phyloP scores from a whole-genome alignment of 371 early-diverging fungal species.

The Chytridium lagenaria region DNA sequence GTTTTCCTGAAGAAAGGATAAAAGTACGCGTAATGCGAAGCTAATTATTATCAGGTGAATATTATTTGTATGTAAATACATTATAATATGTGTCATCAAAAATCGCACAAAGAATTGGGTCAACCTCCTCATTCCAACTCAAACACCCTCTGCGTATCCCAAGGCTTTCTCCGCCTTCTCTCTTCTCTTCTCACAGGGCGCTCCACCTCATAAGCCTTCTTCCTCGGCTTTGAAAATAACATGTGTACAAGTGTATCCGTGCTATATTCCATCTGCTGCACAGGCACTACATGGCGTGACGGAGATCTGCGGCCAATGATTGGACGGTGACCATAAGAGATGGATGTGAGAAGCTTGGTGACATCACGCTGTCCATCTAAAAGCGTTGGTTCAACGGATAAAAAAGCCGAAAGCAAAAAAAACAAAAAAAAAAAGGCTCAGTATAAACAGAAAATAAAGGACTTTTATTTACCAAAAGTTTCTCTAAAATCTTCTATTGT shows the following conservation, averaged over 20 bases:
- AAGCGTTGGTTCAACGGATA: neutral
- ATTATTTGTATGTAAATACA: too few relatives aligned
- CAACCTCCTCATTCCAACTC: too few relatives aligned
- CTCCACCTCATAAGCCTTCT: neutral
- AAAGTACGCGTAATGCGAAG: too few relatives aligned
- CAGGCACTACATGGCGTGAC: neutral
- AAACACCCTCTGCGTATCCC: conserved; percentile 14
- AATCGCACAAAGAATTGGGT: too few relatives aligned
- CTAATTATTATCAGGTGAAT: too few relatives aligned
- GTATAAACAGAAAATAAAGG: neutral
- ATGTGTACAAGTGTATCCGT: conserved; percentile 9
- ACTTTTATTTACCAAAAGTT: neutral
- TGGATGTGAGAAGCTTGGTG: too few relatives aligned
- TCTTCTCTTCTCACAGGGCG: neutral
- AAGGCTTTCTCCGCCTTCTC: neutral
- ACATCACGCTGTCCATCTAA: neutral
- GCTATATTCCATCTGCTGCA: conserved; percentile 13
- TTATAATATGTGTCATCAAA: too few relatives aligned
- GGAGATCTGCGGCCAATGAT: neutral
- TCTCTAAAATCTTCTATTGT: neutral
- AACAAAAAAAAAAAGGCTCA: neutral
- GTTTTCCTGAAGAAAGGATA: too few relatives aligned
- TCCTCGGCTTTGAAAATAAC: conserved; percentile 16
- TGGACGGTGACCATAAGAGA: neutral
- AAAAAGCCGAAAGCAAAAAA: neutral